Base-by-base conservation (phyloP, 352 stramenopile genomes). In the Globisporangium radiosum region DNA sequence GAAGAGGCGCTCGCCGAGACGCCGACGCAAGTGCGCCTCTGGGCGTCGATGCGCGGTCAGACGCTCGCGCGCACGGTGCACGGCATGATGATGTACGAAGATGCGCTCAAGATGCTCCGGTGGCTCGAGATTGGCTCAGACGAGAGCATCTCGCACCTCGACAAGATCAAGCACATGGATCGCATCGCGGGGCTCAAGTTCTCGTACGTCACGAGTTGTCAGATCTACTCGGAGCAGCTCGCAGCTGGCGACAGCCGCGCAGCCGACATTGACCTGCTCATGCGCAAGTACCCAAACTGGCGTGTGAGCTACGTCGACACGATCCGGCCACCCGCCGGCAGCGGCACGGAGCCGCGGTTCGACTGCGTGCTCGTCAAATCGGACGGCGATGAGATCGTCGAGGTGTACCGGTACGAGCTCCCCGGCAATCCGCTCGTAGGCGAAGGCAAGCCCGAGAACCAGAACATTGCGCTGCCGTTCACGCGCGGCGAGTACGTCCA, bases 181-280 rank as follows among this genome's bases (percentile, higher is more conserved):
- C 79, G 83, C 25, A 94, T 94, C 42, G 87, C 85, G 0, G 83
- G 81, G 14, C 66, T 94, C 5, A 95, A 95, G 63, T 95, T 95
- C 53, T 90, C 81, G 11, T 94, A 97, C 57, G 81, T 96, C 52
- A 92, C 82, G 8, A 95, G 82, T 79, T 95, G 87, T 58, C 87
- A 95, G 66, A 92, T 94, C 52, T 95, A 95, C 65, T 86, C 82
- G 9, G 77, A 94, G 52, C 83, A 94, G 54, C 72, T 91, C 38
- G 81, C 82, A 13, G 59, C 71, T 6, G 80, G 82, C 44, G 84
- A 95, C 53, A 71, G 71, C 1, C 79, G 82, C 17, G 85, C 87
- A 37, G 91, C 97, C 7, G 96, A 99, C 68, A 99, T 99, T 63
- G 96, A 99, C 55, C 71, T 97, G 33, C 78, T 99, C 2, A 96